Evolutionary conservation across 768 basidiomycete species (phyloP).

Genomic region (Tylopilus intermedius): DNA sequence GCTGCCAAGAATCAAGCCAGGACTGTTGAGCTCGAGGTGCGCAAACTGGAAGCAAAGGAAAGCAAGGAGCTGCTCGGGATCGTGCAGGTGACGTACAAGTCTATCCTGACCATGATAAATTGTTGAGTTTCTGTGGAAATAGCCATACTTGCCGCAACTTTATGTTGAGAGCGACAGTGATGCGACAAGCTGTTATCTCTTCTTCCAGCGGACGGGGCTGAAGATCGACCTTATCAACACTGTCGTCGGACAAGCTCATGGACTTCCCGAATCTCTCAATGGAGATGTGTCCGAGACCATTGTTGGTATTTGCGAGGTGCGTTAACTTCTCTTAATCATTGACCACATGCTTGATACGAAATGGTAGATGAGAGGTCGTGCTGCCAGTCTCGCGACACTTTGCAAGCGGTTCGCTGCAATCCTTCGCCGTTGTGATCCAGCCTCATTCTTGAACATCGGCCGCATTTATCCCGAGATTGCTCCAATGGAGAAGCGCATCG

Average conservation of each 20-base stretch:
- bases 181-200: conserved; percentile 83
- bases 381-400: conserved; percentile 73
- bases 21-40: conserved; percentile 84
- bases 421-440: conserved; percentile 73
- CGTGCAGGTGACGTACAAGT: conserved; percentile 54
- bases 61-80: conserved; percentile 75
- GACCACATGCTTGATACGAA: neutral
- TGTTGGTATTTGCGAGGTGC: conserved; percentile 92
- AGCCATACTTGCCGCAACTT: conserved; percentile 89
- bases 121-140: neutral
- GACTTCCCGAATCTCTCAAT: conserved; percentile 80
- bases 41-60: conserved; percentile 79
- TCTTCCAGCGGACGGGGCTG: conserved; percentile 84
- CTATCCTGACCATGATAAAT: neutral
- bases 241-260: conserved; percentile 77
- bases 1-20: conserved; percentile 88
- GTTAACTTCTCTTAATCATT: conserved; percentile 13
- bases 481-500: conserved; percentile 86
- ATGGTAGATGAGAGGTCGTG: conserved; percentile 72
- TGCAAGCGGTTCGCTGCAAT: conserved; percentile 89
- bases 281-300: conserved; percentile 77
- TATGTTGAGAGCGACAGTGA: conserved; percentile 89
- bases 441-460: conserved; percentile 82
- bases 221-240: conserved; percentile 86
- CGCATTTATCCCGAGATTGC: conserved; percentile 79